Base-by-base conservation (phyloP, 1,139 yeast species). In the Trichomonascaceae sp. region DNA sequence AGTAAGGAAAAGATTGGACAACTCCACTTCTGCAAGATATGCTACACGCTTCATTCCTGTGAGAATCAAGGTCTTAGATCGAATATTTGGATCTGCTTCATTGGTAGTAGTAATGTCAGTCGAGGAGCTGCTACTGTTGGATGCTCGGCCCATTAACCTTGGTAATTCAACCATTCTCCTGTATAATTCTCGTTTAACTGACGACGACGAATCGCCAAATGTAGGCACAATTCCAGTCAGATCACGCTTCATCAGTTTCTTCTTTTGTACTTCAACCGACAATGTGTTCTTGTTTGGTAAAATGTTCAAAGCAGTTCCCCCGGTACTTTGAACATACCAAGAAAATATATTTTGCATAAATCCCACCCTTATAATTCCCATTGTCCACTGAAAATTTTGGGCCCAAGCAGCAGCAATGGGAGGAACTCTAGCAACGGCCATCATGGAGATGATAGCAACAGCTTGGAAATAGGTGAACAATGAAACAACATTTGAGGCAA, bases 361-460 rank as follows among this genome's bases (percentile, higher is more conserved):
- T n/a, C 74, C 74, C 10, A 83, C 82, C 55, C 80, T 78, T 63
- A 95, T 88, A 59, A 93, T 83, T 54, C 99, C 99, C 78, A 93
- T 79, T 5, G 97, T 84, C 99, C 99, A 93, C 73, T 84, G 84
- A 75, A 93, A 93, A 74, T 93, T 93, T 70, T 93, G 96, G 41
- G 96, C 85, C 99, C 99, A 93, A 3, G 98, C 95, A 1, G 96
- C 93, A 9, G 98, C 98, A 60, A 93, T 89, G 5, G 99, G 99
- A 8, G 99, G 99, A 24, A 89, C 87, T 58, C 83, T 78, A 19
- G 90, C 81, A 43, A 93, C 98, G 50, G 96, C 97, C 93, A 91
- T 86, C 96, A 93, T 90, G 27, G 96, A 82, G 22, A 95, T 86
- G 60, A 93, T 85, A 32, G 98, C 97, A 63, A 93, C 79, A 55